These are phyloP conservation scores for Solanum gracilifrons DNA, from an alignment of 257 asterid genomes.

Conservation along the genomic window DNA sequence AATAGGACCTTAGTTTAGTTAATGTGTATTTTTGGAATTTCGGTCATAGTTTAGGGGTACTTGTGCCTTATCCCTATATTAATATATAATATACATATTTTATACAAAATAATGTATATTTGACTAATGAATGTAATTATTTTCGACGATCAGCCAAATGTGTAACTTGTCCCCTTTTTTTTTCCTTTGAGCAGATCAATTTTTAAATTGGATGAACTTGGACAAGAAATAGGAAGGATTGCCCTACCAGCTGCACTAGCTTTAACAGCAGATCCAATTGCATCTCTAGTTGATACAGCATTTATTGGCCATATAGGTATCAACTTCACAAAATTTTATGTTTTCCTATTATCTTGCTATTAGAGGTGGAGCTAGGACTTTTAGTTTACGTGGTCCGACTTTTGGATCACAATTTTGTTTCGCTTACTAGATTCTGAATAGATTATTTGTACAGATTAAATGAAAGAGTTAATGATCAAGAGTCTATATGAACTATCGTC, in stretches of 20 bases:
- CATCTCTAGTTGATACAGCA: constrained; percentile 72
- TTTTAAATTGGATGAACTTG: constrained; percentile 57
- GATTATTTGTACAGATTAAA: background rate
- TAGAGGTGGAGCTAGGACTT: background rate
- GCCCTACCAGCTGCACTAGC: constrained; percentile 73
- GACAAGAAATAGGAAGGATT: constrained; percentile 49
- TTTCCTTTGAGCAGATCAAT: constrained; percentile 25
- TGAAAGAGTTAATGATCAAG: background rate
- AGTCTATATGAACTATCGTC: background rate
- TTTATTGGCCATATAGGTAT: constrained; percentile 85
- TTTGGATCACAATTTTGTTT: background rate
- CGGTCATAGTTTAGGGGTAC: too few species aligned
- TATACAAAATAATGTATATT: background rate
- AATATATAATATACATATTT: background rate
- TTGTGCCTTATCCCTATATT: background rate
- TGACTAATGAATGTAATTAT: background rate
- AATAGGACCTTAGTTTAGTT: too few species aligned
- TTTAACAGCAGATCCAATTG: constrained; percentile 79
- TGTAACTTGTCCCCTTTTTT: background rate
- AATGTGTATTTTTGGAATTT: too few species aligned
- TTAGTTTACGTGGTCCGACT: background rate
- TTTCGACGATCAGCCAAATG: background rate
- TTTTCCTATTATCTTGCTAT: background rate
- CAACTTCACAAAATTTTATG: background rate
- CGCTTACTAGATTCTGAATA: background rate